Base-by-base conservation (phyloP, 495 filamentous ascomycete genomes). In the Neurospora tetraspora region DNA sequence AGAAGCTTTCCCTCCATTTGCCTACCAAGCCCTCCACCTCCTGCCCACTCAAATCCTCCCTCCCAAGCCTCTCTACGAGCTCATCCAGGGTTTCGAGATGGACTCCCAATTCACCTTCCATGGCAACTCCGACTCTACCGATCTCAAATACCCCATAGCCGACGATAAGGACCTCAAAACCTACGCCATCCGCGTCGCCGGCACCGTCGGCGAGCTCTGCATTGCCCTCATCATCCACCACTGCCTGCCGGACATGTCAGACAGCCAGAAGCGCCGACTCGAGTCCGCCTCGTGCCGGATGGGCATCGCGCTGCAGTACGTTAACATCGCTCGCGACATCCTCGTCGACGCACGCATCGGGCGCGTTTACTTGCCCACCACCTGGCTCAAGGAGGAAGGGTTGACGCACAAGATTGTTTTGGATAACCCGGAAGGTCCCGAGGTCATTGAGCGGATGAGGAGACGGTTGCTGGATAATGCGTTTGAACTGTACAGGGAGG, bases 241-340 rank as follows among this genome's bases (percentile, higher is more conserved):
- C 73, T 83, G 78, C 70, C 73, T 74, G 10, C 77, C 71, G 37
- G 73, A 74, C 8, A 72, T 81, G 37, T 45, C 77, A 12, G 69
- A 69, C 3, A 73, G 73, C 5, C 74, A 77, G 39, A 71, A 78
- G 70, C 71, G 74, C 10, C 43, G 72, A 4, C 80, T 85, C 7
- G 76, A 88, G 3, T 70, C 78, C 10, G 85, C 88, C 6, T 89
- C 88, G 8, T 79, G 82, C 7, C 82, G 81, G 2, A 92, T 92
- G 90, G 91, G 91, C 0, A 83, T 88, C 53, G 89, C 91, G 20
- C 78, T 93, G 38, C 90, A 93, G 73, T 91, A 89, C 74, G 85
- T 92, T 70, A 93, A 92, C 72, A 91, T 93, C 73, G 88, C 90
- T 36, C 88, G 91, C 9, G 91, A 93, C 74, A 88, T 92, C 27